Percentiles rank a stretch among this genome's conserved stretches.
phyloP scores from a whole-genome alignment of 2,329 filamentous ascomycete species.

The Fusarium fracticaudum region DNA sequence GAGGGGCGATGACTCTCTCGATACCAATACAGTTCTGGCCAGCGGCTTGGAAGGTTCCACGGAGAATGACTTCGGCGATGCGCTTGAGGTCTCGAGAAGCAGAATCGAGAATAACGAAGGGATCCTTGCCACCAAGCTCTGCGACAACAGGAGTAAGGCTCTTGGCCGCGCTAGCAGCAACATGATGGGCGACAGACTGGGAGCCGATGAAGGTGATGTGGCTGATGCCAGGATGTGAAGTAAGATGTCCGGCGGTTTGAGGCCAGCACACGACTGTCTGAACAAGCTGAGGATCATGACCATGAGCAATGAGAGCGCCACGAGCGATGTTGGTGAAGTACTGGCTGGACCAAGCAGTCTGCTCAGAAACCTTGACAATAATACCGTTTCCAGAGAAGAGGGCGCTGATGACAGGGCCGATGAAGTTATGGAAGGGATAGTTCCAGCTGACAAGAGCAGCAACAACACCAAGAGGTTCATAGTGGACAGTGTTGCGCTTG shows the following conservation, averaged over 20 bases:
- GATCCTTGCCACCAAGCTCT: conserved; percentile 95
- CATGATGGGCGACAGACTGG: conserved; percentile 83
- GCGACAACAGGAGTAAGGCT: conserved; percentile 87
- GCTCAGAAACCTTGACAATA: conserved; percentile 93
- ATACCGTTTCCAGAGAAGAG: conserved; percentile 93
- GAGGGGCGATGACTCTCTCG: conserved; percentile 87
- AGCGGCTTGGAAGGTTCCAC: conserved; percentile 92
- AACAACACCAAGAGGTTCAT: conserved; percentile 93
- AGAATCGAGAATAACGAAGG: conserved; percentile 88
- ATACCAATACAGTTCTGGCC: conserved; percentile 99
- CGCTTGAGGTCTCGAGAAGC: conserved; percentile 71
- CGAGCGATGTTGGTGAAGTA: conserved; percentile 86
- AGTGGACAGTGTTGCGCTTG: conserved; percentile 89
- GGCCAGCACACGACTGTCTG: conserved; percentile 92
- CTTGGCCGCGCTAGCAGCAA: conserved; percentile 86
- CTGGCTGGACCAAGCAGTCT: conserved; percentile 89
- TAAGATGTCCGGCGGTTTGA: conserved; percentile 80
- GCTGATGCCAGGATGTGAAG: conserved; percentile 82
- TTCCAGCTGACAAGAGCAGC: conserved; percentile 97
- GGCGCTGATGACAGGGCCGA: conserved; percentile 89
- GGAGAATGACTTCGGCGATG: conserved; percentile 84
- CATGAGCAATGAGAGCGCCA: conserved; percentile 82
- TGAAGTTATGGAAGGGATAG: conserved; percentile 94
- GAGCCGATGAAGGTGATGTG: conserved; percentile 98
- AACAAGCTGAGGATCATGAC: conserved; percentile 82